These are phyloP conservation scores for Mycena latifolia DNA, from an alignment of 768 basidiomycete genomes.

Conservation along the genomic window DNA sequence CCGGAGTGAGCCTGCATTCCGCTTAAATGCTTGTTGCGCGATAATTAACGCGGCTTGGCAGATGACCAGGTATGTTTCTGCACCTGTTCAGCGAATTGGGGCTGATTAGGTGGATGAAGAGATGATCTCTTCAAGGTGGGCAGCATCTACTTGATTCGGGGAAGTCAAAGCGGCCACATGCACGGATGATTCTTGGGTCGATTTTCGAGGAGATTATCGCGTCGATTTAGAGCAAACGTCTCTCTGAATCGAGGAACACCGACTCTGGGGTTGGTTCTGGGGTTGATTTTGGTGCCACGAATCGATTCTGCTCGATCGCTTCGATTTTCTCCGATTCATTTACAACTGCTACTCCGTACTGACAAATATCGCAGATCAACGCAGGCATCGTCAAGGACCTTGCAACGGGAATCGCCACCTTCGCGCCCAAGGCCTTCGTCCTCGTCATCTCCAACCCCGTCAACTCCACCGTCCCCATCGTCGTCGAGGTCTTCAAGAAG, in stretches of 20 bases:
- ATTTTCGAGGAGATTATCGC: no score
- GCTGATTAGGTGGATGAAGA: constrained; percentile 52
- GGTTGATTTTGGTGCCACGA: no score
- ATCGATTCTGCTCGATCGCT: no score
- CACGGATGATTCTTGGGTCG: no score
- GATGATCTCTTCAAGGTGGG: constrained; percentile 96
- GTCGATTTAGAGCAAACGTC: no score
- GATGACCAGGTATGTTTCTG: constrained; percentile 64
- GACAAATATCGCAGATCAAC: constrained; percentile 82
- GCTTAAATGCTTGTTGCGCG: constrained; percentile 9
- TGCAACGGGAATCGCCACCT: constrained; percentile 88
- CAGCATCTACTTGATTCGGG: no score
- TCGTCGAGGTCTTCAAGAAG: constrained; percentile 95
- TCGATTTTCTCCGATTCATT: no score
- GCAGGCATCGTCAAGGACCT: constrained; percentile 96
- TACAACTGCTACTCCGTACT: constrained; percentile 17
- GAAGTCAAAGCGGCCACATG: no score
- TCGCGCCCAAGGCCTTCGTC: constrained; percentile 90
- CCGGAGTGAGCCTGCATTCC: constrained; percentile 70
- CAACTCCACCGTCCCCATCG: constrained; percentile 98
- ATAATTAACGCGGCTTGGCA: constrained; percentile 39
- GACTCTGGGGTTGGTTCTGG: no score
- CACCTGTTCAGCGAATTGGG: constrained; percentile 15
- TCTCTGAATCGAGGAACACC: no score
- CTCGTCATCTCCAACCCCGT: constrained; percentile 99